These are phyloP conservation scores for Trichosporon ovoides DNA, from an alignment of 1,284 basidiomycete genomes.

Conservation along the genomic window DNA sequence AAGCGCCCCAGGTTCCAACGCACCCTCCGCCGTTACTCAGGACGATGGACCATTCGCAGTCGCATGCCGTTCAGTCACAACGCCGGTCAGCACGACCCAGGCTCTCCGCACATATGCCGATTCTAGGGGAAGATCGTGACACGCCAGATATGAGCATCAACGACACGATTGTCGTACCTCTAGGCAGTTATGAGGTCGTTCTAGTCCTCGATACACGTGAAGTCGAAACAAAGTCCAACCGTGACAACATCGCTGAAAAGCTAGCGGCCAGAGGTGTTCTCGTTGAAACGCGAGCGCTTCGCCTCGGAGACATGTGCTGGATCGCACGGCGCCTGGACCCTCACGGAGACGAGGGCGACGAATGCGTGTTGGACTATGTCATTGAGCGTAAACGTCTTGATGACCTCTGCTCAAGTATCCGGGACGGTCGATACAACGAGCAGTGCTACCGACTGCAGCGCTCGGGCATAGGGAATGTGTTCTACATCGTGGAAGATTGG, in stretches of 20 bases:
- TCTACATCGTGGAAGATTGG: constrained; percentile 57
- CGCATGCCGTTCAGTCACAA: not conserved
- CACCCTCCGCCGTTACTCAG: not conserved
- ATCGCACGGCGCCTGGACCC: constrained; percentile 50
- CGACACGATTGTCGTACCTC: constrained; percentile 48
- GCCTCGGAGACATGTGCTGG: constrained; percentile 57
- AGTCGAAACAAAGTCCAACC: constrained; percentile 45
- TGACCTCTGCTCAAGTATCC: constrained; percentile 53
- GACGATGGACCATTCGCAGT: not conserved
- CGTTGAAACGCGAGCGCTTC: constrained; percentile 52
- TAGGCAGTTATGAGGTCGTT: constrained; percentile 53
- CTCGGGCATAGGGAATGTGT: constrained; percentile 52
- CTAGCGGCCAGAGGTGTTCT: constrained; percentile 46
- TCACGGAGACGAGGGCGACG: constrained; percentile 43
- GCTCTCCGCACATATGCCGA: constrained; percentile 31
- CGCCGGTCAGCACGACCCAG: constrained; percentile 8
- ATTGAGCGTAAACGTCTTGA: constrained; percentile 57
- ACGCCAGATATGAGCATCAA: constrained; percentile 30
- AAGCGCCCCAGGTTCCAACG: too few species aligned
- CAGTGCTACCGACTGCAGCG: constrained; percentile 55
- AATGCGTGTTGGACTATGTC: constrained; percentile 56
- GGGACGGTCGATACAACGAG: constrained; percentile 55
- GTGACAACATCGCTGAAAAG: constrained; percentile 44
- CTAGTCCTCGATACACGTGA: constrained; percentile 57
- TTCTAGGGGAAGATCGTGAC: constrained; percentile 16